Percentiles rank a stretch among this genome's conserved stretches.
Evolutionary conservation across 192 early-diverging fungal species (phyloP).

Genomic region (Helicostylum pulchrum): DNA sequence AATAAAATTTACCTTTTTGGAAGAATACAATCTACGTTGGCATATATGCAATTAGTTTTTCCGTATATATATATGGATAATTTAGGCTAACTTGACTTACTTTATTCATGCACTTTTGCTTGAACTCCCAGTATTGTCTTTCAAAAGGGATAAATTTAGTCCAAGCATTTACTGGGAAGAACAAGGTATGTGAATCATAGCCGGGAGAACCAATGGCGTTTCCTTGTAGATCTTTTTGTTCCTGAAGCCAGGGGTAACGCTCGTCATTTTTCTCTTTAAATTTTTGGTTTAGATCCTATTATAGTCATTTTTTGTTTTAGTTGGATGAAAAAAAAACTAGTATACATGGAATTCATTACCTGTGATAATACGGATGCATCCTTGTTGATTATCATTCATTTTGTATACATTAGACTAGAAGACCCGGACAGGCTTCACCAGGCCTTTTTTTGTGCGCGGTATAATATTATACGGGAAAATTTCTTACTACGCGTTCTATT

Average conservation of each 20-base stretch:
- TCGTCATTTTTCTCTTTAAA: slow-evolving; percentile 86
- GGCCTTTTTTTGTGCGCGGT: too few relatives aligned
- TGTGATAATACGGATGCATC: too few relatives aligned
- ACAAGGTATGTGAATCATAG: slow-evolving; percentile 91
- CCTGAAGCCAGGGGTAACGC: slow-evolving; percentile 83
- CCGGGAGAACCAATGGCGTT: slow-evolving; percentile 63
- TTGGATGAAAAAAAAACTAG: background rate
- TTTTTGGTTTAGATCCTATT: slow-evolving; percentile 51
- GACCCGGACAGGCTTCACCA: too few relatives aligned
- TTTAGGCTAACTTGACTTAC: slow-evolving; percentile 38
- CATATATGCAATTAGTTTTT: background rate
- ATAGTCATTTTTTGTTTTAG: background rate
- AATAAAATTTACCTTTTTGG: slow-evolving; percentile 98
- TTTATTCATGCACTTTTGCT: slow-evolving; percentile 87
- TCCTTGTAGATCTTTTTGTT: slow-evolving; percentile 76
- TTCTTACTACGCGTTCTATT: too few relatives aligned
- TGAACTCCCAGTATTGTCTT: slow-evolving; percentile 99
- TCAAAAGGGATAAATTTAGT: slow-evolving; percentile 91
- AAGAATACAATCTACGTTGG: slow-evolving; percentile 78
- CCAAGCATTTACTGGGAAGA: slow-evolving; percentile 79
- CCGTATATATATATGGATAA: background rate
- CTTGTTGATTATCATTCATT: too few relatives aligned
- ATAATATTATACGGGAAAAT: too few relatives aligned
- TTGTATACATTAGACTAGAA: too few relatives aligned
- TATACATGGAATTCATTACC: background rate